Conservation (phyloP, 2,329 filamentous ascomycete species). For the Clonostachys rhizophaga region DNA sequence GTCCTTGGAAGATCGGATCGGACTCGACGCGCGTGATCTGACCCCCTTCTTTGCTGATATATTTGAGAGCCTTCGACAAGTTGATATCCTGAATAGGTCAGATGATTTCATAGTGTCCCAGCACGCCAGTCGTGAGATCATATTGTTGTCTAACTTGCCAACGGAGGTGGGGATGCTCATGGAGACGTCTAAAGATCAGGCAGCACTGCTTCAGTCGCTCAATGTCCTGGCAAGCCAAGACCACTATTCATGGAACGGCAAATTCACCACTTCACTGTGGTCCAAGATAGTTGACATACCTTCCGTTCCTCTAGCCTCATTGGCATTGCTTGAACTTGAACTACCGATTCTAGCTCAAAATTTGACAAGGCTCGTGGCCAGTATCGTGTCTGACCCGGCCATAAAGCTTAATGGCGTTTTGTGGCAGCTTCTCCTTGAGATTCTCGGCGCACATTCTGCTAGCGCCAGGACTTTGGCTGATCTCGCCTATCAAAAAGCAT, state of each 20-base stretch:
- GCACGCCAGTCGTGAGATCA: slow-evolving; percentile 27
- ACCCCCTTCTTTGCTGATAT: slow-evolving; percentile 46
- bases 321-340: slow-evolving; percentile 62
- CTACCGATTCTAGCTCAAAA: slow-evolving; percentile 55
- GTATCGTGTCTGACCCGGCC: slow-evolving; percentile 45
- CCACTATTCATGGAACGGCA: slow-evolving; percentile 32
- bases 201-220: slow-evolving; percentile 34
- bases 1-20: slow-evolving; percentile 40
- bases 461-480: slow-evolving; percentile 17
- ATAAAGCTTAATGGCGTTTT: slow-evolving; percentile 42
- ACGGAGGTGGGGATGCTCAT: slow-evolving; percentile 24
- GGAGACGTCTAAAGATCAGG: background rate
- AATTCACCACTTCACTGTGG: slow-evolving; percentile 41
- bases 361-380: slow-evolving; percentile 40
- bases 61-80: slow-evolving; percentile 54
- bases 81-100: slow-evolving; percentile 28
- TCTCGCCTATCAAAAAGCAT: slow-evolving; percentile 14
- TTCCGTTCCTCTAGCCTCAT: slow-evolving; percentile 51
- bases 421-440: slow-evolving; percentile 34
- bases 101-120: background rate
- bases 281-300: slow-evolving; percentile 45
- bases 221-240: slow-evolving; percentile 37
- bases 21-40: slow-evolving; percentile 30
- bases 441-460: slow-evolving; percentile 32
- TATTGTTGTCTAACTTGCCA: slow-evolving; percentile 40